These are phyloP conservation scores for Dactylorhiza incarnata DNA, from an alignment of 106 monocot species.

Conservation along the genomic window DNA sequence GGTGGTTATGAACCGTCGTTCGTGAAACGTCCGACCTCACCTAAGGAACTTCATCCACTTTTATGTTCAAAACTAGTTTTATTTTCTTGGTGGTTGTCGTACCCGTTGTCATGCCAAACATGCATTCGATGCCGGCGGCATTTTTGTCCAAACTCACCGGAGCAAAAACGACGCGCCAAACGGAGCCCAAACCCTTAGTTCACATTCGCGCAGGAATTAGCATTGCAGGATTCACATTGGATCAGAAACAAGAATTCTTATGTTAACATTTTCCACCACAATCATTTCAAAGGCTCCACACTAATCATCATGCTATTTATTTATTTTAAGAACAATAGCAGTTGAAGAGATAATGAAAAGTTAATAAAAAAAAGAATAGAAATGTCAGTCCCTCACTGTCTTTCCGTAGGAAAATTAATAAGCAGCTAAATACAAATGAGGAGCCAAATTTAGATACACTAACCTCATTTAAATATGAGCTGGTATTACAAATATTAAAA, in stretches of 20 bases:
- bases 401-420: background rate
- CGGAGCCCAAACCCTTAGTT: background rate
- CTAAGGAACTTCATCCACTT: too few species aligned
- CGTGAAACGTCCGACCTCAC: too few species aligned
- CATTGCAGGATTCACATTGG: background rate
- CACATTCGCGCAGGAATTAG: background rate
- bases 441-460: background rate
- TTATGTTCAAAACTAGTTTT: too few species aligned
- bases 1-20: too few species aligned
- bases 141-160: too few species aligned
- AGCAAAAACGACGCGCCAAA: too few species aligned
- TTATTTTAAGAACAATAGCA: background rate
- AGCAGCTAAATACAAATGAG: background rate
- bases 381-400: background rate
- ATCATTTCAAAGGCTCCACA: background rate
- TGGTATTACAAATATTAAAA: conserved; percentile 2
- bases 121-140: too few species aligned
- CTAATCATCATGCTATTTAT: too few species aligned
- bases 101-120: too few species aligned
- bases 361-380: background rate
- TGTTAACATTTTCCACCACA: background rate
- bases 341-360: background rate
- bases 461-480: conserved; percentile 8
- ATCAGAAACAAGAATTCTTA: background rate
- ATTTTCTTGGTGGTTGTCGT: too few species aligned